Percentiles rank a stretch among this genome's conserved stretches.
phyloP scores from a whole-genome alignment of 202 grass and related monocot species.

The Brachypodium distachyon region DNA sequence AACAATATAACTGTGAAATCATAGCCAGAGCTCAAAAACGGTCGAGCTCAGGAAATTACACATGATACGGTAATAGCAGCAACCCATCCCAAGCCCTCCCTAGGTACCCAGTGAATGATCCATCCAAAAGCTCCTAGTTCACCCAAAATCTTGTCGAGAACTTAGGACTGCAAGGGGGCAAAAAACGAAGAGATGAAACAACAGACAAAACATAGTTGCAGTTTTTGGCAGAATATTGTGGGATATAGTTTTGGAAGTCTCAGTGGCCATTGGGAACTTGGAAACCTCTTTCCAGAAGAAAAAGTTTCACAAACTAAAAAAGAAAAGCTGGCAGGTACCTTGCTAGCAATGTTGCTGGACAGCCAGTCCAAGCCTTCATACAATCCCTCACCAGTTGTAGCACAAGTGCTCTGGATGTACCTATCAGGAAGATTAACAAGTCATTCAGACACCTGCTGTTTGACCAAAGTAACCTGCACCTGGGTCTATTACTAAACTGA shows the following conservation, averaged over 20 bases:
- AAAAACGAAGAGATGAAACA: neutral
- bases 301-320: neutral
- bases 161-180: conserved; percentile 30
- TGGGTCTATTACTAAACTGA: neutral
- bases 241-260: too few species aligned
- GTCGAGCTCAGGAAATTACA: conserved; percentile 36
- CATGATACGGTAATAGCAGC: conserved; percentile 29
- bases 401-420: conserved; percentile 96
- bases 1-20: conserved; percentile 32
- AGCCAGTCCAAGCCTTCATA: conserved; percentile 92
- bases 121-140: conserved; percentile 40
- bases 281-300: too few species aligned
- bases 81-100: conserved; percentile 6
- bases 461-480: neutral
- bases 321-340: conserved; percentile 23
- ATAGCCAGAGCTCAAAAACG: conserved; percentile 23
- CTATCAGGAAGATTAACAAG: conserved; percentile 25
- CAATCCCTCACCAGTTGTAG: conserved; percentile 85
- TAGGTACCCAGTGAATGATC: conserved; percentile 19
- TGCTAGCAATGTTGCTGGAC: conserved; percentile 93
- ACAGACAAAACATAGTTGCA: neutral
- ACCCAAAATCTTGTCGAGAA: conserved; percentile 13
- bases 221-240: neutral
- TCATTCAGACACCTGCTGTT: neutral
- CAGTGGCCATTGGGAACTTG: neutral